Evolutionary conservation across 495 filamentous ascomycete genomes (phyloP), one percentile per base, ranked within the genome.

Genomic region (Neurospora sp.): DNA sequence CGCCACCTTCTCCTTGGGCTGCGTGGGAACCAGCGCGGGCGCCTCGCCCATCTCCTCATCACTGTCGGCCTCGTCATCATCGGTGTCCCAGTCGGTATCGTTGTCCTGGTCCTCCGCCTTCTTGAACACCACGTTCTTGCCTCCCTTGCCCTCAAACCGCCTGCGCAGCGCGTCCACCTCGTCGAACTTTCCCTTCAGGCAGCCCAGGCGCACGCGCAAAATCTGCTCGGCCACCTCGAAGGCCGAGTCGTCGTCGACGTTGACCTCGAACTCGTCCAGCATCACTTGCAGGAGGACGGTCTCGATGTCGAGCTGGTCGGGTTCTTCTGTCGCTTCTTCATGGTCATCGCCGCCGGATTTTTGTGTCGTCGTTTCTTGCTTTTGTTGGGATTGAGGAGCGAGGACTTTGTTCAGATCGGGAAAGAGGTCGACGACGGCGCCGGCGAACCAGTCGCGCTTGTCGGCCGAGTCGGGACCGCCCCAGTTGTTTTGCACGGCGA

Each of bases 391-490:
- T 38, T 68, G 41, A 48, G 82, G 81, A 17, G 74, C 70, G 20
- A 79, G 73, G 22, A 61, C 53, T 70, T 75, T 75, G 35, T 93
- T 88, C 10, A 89, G 81, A 37, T 89, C 86, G 0, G 81, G 79
- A 69, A 98, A 88, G 77, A 97, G 90, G 9, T 97, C 94, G 72
- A 92, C 92, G 76, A 98, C 87, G 17, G 91, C 90, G 77, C 94
- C 94, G 69, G 92, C 94, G 77, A 99, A 92, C 95, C 95, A 98
- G 86, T 96, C 96, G 72, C 94, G 91, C 83, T 98, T 98, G 82
- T 95, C 93, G 69, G 83, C 77, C 39, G 89, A 91, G 72, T 93
- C 90, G n/a, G 92, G 87, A 1, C 96, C 96, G 78, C 96, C 96
- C 91, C 93, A 97, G 78, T 89, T 84, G 77, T 91, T 92, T 76